Conservation (phyloP, 352 stramenopile species). For the Pythium biforme region DNA sequence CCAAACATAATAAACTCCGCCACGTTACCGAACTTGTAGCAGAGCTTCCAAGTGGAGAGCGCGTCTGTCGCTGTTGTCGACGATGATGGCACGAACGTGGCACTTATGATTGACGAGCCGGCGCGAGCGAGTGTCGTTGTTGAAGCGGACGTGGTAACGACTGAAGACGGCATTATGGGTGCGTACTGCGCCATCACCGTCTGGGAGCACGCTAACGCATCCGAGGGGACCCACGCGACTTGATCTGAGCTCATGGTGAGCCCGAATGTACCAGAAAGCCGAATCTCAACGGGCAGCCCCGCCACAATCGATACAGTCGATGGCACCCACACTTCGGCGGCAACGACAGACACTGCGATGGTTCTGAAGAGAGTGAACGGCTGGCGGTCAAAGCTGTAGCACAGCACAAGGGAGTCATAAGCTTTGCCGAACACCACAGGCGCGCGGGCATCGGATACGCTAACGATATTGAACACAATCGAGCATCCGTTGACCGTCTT, state of each 20-base stretch:
- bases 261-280: constrained; percentile 56
- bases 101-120: constrained; percentile 34
- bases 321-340: constrained; percentile 55
- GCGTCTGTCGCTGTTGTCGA: constrained; percentile 14
- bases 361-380: constrained; percentile 49
- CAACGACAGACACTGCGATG: constrained; percentile 36
- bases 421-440: constrained; percentile 33
- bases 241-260: constrained; percentile 54
- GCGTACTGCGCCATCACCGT: constrained; percentile 33
- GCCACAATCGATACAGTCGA: constrained; percentile 50
- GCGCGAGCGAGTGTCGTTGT: constrained; percentile 33
- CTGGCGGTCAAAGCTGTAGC: constrained; percentile 65
- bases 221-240: constrained; percentile 58
- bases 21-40: constrained; percentile 64
- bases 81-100: constrained; percentile 39
- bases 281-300: constrained; percentile 35
- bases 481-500: constrained; percentile 33
- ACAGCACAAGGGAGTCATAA: constrained; percentile 44
- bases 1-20: constrained; percentile 56
- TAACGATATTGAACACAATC: constrained; percentile 28
- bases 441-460: constrained; percentile 34
- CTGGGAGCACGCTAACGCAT: constrained; percentile 37
- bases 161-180: constrained; percentile 39
- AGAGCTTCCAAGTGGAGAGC: constrained; percentile 64
- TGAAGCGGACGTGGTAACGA: constrained; percentile 33